Conservation (phyloP, 2,329 filamentous ascomycete genomes). For the Ceratocystiopsis sp. region DNA sequence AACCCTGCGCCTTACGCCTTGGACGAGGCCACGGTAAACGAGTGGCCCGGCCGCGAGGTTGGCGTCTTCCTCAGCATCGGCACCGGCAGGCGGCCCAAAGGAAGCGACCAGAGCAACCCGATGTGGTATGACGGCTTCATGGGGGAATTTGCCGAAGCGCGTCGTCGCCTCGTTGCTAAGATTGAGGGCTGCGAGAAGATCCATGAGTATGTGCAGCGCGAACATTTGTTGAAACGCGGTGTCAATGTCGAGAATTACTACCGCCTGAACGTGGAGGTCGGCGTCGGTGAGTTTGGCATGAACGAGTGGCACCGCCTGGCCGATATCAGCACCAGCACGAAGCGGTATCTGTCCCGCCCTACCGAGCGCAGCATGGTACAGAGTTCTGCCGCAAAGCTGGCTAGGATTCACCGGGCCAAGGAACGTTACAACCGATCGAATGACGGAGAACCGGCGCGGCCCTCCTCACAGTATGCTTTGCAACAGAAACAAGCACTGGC, state of each 20-base stretch:
- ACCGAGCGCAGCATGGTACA: constrained; percentile 64
- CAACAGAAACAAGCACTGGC: constrained; percentile 17
- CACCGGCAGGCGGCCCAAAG: constrained; percentile 64
- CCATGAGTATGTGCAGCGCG: constrained; percentile 69
- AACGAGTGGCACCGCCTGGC: constrained; percentile 93
- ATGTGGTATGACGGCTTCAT: constrained; percentile 92
- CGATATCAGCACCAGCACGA: constrained; percentile 85
- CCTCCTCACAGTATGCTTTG: constrained; percentile 6
- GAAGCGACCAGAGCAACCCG: constrained; percentile 50
- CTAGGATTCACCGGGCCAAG: constrained; percentile 67
- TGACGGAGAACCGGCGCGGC: constrained; percentile 24
- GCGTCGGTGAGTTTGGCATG: constrained; percentile 95
- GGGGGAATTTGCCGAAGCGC: constrained; percentile 81
- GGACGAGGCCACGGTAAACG: constrained; percentile 80
- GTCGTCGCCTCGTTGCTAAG: constrained; percentile 68
- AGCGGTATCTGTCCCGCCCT: constrained; percentile 59
- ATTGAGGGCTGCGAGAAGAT: constrained; percentile 91
- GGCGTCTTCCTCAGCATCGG: constrained; percentile 87
- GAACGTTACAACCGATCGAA: constrained; percentile 39
- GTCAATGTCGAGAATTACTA: constrained; percentile 87
- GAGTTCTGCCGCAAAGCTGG: constrained; percentile 62
- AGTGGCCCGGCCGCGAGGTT: constrained; percentile 87
- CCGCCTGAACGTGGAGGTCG: constrained; percentile 89
- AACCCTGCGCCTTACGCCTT: constrained; percentile 76
- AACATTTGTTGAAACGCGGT: constrained; percentile 58